phyloP scores from a whole-genome alignment of 2,329 filamentous ascomycete species.

The Xylaria polymorpha region DNA sequence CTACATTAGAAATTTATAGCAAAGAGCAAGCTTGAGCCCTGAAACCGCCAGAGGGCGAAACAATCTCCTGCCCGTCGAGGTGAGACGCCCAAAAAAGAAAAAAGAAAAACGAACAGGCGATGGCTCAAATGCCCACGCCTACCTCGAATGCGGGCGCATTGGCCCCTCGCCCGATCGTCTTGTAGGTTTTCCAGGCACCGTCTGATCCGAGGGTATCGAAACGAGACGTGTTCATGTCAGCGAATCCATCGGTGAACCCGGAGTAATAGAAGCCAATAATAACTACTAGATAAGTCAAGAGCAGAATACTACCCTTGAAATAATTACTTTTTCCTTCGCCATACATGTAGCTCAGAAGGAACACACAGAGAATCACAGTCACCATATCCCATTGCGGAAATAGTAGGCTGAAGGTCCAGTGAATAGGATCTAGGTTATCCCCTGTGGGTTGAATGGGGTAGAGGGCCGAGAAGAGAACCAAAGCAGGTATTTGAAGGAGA shows the following conservation, averaged over 20 bases:
- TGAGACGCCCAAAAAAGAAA: background rate
- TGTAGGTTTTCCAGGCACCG: slow-evolving; percentile 63
- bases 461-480: slow-evolving; percentile 90
- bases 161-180: slow-evolving; percentile 63
- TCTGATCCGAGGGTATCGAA: slow-evolving; percentile 66
- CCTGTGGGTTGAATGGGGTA: slow-evolving; percentile 62
- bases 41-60: background rate
- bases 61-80: background rate
- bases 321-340: slow-evolving; percentile 99
- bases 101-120: slow-evolving; percentile 5
- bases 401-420: slow-evolving; percentile 84
- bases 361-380: slow-evolving; percentile 94
- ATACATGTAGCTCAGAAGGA: slow-evolving; percentile 96
- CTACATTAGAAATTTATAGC: slow-evolving; percentile 26
- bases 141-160: slow-evolving; percentile 53
- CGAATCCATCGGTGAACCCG: slow-evolving; percentile 59
- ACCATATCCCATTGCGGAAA: slow-evolving; percentile 99
- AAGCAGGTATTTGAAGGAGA: slow-evolving; percentile 89
- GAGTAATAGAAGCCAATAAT: slow-evolving; percentile 92
- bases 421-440: slow-evolving; percentile 56
- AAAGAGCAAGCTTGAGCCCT: slow-evolving; percentile 16
- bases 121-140: slow-evolving; percentile 40
- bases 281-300: slow-evolving; percentile 93
- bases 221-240: slow-evolving; percentile 58
- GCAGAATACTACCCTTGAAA: slow-evolving; percentile 96